phyloP scores from a whole-genome alignment of 257 asterid genomes.

The Avicennia marina region DNA sequence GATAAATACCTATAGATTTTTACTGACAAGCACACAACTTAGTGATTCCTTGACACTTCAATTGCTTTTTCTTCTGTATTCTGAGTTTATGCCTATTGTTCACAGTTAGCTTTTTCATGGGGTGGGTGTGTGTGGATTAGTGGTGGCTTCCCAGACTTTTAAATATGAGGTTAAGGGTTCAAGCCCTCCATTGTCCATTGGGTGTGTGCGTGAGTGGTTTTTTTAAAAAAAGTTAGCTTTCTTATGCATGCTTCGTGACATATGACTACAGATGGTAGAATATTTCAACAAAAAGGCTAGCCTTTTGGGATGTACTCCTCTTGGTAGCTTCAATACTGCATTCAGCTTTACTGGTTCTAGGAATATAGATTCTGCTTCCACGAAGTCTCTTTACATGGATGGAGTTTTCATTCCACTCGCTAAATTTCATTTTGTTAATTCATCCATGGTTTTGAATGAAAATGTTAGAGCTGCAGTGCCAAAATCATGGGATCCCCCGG shows the following conservation, averaged over 20 bases:
- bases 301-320: conserved; percentile 59
- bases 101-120: no score
- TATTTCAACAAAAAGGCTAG: conserved; percentile 71
- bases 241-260: not conserved
- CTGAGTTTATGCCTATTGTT: not conserved
- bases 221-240: no score
- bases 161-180: no score
- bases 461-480: conserved; percentile 67
- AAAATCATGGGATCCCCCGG: conserved; percentile 79
- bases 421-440: conserved; percentile 48
- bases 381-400: conserved; percentile 77
- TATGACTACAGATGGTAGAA: conserved; percentile 71
- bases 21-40: not conserved
- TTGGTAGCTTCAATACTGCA: conserved; percentile 73
- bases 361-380: conserved; percentile 58
- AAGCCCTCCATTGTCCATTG: no score
- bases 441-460: conserved; percentile 51
- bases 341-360: conserved; percentile 72
- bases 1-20: not conserved
- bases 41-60: conserved; percentile 1
- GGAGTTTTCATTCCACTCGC: conserved; percentile 81
- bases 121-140: no score
- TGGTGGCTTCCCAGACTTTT: no score
- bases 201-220: no score
- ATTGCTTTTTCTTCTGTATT: not conserved